Evolutionary conservation across 2,329 filamentous ascomycete species (phyloP).

Genomic region (Colletotrichum coccodes): DNA sequence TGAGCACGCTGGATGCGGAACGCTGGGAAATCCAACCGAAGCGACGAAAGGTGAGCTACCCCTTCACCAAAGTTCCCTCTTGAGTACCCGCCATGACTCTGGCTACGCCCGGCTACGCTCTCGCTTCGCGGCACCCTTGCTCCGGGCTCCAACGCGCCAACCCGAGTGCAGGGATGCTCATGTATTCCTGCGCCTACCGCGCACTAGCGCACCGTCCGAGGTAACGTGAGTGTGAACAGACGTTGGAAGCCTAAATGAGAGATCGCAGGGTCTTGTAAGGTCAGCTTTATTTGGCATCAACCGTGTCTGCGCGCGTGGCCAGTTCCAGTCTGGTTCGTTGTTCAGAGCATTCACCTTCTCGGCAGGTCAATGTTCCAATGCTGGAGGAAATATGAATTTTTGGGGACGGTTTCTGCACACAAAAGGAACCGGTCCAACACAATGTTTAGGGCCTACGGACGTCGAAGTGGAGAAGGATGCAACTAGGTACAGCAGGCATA

Average conservation of each 20-base stretch:
- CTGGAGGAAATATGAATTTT: neutral
- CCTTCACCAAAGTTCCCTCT: constrained; percentile 15
- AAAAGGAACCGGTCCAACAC: neutral
- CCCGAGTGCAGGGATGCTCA: constrained; percentile 5
- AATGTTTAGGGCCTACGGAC: neutral
- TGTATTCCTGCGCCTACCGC: neutral
- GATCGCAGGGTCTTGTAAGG: constrained; percentile 17
- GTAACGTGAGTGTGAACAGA: neutral
- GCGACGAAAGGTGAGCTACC: neutral
- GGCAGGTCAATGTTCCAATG: neutral
- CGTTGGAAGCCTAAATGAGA: constrained; percentile 1
- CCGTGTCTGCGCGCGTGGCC: neutral
- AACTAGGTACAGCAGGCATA: neutral
- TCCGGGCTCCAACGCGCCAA: neutral
- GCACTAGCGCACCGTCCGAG: constrained; percentile 10
- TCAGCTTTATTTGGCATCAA: constrained; percentile 12
- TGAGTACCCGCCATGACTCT: constrained; percentile 14
- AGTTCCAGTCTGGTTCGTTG: neutral
- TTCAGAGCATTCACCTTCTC: neutral
- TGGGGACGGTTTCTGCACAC: neutral
- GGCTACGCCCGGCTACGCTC: constrained; percentile 18
- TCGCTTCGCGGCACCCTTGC: constrained; percentile 22
- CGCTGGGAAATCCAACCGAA: neutral
- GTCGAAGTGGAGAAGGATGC: neutral
- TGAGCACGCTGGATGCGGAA: too few species aligned